A percentile compares a stretch with the other conserved stretches of the same genome.
Conservation (phyloP, 1,139 yeast genomes). For the Candida tropicalis region DNA sequence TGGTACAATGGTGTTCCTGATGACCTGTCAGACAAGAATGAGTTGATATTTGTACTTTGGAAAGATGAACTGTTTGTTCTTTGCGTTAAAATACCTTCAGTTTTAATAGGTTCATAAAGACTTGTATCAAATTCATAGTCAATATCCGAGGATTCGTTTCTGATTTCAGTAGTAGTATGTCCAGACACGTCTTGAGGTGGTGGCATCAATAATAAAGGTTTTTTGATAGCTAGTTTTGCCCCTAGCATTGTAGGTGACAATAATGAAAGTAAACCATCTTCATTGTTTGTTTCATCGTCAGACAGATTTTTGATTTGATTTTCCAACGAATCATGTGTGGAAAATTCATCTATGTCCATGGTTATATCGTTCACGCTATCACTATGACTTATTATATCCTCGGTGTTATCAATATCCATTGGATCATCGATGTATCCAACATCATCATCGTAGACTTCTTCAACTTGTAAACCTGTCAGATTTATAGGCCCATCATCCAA, state of each 20-base stretch:
- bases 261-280: slow-evolving; percentile 17
- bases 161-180: too few relatives aligned
- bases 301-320: neutral
- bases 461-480: neutral
- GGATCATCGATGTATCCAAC: slow-evolving; percentile 15
- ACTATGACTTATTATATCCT: neutral
- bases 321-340: neutral
- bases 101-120: slow-evolving; percentile 11
- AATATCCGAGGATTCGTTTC: slow-evolving; percentile 9
- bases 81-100: slow-evolving; percentile 9
- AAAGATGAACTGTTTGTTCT: slow-evolving; percentile 9
- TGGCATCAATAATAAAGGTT: slow-evolving; percentile 28
- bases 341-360: neutral
- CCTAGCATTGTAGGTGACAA: slow-evolving; percentile 43
- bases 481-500: slow-evolving; percentile 22
- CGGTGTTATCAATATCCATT: slow-evolving; percentile 22
- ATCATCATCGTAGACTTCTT: slow-evolving; percentile 4
- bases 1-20: neutral
- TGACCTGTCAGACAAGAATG: slow-evolving; percentile 21
- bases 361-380: neutral
- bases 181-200: slow-evolving; percentile 22
- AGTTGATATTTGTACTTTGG: slow-evolving; percentile 17
- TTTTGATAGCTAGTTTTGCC: slow-evolving; percentile 39
- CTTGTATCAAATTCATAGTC: slow-evolving; percentile 30
- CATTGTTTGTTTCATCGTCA: neutral